These are phyloP conservation scores for Pseudocercospora pini-densiflorae DNA, from an alignment of 2,329 filamentous ascomycete genomes.

Conservation along the genomic window DNA sequence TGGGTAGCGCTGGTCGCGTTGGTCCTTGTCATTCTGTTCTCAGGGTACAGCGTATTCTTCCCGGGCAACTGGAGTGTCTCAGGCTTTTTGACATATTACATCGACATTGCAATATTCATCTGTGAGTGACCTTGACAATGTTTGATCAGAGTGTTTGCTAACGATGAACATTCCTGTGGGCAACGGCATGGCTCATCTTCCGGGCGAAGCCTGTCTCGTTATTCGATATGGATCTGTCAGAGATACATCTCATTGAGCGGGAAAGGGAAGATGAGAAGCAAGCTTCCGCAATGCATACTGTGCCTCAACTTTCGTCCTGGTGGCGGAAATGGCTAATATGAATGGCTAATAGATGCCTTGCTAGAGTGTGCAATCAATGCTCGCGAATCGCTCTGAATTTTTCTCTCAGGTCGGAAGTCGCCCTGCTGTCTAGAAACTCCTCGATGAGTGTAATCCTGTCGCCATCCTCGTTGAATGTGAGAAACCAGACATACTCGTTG, in stretches of 20 bases:
- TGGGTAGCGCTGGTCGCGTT: conserved; percentile 61
- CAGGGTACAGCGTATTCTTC: conserved; percentile 64
- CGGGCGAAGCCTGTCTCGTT: conserved; percentile 10
- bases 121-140: neutral
- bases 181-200: conserved; percentile 3
- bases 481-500: conserved; percentile 33
- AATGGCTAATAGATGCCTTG: neutral
- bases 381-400: neutral
- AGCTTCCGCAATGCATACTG: neutral
- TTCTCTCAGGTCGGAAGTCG: neutral
- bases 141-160: neutral
- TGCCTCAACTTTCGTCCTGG: conserved; percentile 7
- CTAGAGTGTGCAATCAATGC: neutral
- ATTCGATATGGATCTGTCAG: conserved; percentile 20
- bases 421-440: conserved; percentile 27
- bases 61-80: conserved; percentile 42
- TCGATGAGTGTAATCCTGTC: conserved; percentile 26
- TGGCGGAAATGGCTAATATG: conserved; percentile 23
- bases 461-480: conserved; percentile 25
- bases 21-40: conserved; percentile 68
- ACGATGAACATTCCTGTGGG: conserved; percentile 18
- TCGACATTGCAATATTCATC: conserved; percentile 27
- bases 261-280: conserved; percentile 18
- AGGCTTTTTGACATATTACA: conserved; percentile 25
- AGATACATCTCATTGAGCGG: conserved; percentile 22